Conservation (phyloP, 2,329 filamentous ascomycete species). For the Fusarium sp. region DNA sequence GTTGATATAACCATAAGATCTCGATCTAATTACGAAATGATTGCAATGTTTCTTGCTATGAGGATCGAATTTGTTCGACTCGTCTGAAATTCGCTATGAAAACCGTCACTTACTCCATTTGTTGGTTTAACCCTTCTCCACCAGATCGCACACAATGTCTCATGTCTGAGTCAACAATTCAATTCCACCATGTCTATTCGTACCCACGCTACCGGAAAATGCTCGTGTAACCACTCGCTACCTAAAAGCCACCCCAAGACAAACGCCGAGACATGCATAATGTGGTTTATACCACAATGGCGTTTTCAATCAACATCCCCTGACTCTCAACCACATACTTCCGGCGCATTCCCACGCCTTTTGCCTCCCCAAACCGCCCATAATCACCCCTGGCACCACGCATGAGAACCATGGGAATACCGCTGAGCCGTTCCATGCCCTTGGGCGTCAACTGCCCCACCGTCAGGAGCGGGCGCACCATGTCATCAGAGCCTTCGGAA, state of each 20-base stretch:
- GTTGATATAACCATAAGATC: constrained; percentile 44
- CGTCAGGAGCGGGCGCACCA: constrained; percentile 77
- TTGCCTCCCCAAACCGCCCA: constrained; percentile 70
- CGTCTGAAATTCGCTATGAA: not conserved
- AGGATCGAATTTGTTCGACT: not conserved
- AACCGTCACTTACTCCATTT: not conserved
- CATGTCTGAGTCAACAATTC: not conserved
- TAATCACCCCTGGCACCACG: constrained; percentile 74
- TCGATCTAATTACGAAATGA: constrained; percentile 35
- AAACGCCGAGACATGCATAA: constrained; percentile 41
- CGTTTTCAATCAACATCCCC: constrained; percentile 81
- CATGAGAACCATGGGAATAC: constrained; percentile 87
- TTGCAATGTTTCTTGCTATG: constrained; percentile 1
- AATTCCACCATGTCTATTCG: not conserved
- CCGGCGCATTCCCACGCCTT: constrained; percentile 78
- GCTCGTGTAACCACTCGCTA: constrained; percentile 2
- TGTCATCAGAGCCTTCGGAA: constrained; percentile 43
- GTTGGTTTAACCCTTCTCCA: not conserved
- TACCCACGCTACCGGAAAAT: constrained; percentile 2
- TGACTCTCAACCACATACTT: constrained; percentile 85
- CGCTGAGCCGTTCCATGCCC: constrained; percentile 76
- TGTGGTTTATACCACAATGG: constrained; percentile 67
- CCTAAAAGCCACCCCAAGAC: constrained; percentile 17
- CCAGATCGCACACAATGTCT: not conserved
- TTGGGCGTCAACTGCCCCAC: constrained; percentile 76